These are phyloP conservation scores for Aurantiochytrium sp. DNA, from an alignment of 108 stramenopile genomes.

Conservation along the genomic window DNA sequence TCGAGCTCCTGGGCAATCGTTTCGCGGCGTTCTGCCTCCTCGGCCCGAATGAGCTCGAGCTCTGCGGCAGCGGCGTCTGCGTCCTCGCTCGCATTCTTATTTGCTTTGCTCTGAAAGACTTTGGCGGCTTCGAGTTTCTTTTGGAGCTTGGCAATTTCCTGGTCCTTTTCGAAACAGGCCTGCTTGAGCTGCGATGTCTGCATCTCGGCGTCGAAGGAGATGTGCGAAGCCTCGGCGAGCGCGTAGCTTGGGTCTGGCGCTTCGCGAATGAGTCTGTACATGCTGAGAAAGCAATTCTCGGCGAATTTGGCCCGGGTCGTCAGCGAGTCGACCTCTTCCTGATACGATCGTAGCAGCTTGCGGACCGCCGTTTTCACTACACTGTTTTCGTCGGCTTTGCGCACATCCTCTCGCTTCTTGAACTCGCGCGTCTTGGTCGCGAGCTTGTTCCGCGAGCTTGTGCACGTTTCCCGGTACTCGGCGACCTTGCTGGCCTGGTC, in stretches of 20 bases:
- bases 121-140: neutral
- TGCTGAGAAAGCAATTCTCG: neutral
- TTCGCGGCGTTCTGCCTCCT: neutral
- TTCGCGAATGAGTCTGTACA: neutral
- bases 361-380: neutral
- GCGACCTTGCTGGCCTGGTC: neutral
- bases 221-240: neutral
- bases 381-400: neutral
- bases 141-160: neutral
- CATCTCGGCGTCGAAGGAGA: neutral
- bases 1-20: neutral
- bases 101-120: neutral
- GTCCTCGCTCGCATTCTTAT: neutral
- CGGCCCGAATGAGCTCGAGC: neutral
- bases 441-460: neutral
- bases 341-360: neutral
- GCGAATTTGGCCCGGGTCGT: neutral
- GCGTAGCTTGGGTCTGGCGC: conserved; percentile 13
- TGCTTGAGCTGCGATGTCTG: neutral
- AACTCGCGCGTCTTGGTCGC: conserved; percentile 11
- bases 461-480: neutral
- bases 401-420: conserved; percentile 16
- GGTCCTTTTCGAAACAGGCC: neutral
- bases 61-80: neutral
- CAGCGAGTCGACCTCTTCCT: neutral